Conservation (phyloP, 305 asterid species). For the Fraxinus dipetala region DNA sequence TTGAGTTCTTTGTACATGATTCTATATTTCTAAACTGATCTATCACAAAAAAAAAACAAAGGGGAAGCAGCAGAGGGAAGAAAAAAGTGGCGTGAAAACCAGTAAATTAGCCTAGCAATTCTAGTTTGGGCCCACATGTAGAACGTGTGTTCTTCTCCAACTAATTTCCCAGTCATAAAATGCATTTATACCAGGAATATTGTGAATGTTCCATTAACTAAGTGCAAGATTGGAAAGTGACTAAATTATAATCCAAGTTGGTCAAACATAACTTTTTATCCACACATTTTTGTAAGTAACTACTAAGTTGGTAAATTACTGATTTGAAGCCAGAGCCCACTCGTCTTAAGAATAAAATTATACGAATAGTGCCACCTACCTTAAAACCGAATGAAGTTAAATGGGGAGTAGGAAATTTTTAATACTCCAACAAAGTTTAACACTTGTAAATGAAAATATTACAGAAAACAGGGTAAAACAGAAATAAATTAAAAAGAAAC, state of each 20-base stretch:
- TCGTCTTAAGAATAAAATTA: too few relatives aligned
- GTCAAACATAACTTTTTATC: background rate
- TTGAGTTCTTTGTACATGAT: background rate
- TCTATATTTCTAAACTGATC: background rate
- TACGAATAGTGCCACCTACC: background rate
- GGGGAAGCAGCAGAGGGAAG: background rate
- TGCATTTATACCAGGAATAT: background rate
- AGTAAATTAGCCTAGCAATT: constrained; percentile 5
- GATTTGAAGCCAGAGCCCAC: background rate
- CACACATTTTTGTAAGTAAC: background rate
- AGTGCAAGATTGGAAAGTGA: background rate
- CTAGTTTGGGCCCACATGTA: background rate
- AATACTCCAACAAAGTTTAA: background rate
- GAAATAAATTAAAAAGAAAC: background rate
- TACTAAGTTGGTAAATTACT: background rate
- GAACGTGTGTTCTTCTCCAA: background rate
- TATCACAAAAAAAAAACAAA: background rate
- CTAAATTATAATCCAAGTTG: background rate
- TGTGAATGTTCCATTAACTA: background rate
- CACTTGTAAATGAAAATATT: background rate
- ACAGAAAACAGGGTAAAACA: background rate
- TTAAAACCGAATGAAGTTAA: background rate
- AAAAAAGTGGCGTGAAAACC: background rate
- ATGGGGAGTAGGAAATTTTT: background rate
- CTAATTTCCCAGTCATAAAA: background rate